phyloP scores from a whole-genome alignment of 306 rosid species.

The Leucaena leucocephala region DNA sequence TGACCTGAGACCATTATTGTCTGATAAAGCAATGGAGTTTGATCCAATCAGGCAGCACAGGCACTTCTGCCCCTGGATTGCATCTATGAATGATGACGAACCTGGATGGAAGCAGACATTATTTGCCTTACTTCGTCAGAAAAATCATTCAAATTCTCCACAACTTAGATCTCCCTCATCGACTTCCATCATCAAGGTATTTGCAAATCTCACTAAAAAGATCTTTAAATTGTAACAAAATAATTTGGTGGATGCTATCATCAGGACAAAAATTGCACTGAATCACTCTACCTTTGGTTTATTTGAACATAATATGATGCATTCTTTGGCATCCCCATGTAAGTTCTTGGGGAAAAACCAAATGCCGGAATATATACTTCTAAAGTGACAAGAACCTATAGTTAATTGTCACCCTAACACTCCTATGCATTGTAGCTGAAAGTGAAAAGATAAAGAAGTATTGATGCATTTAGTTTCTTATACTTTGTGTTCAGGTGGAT shows the following conservation, averaged over 20 bases:
- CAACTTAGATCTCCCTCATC: constrained; percentile 58
- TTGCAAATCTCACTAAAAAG: constrained; percentile 13
- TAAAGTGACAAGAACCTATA: constrained; percentile 32
- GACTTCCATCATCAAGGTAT: constrained; percentile 66
- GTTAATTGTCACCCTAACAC: constrained; percentile 16
- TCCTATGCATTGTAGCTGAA: background rate
- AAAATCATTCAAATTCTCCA: constrained; percentile 44
- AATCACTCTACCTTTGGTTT: constrained; percentile 4
- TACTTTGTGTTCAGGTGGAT: constrained; percentile 69
- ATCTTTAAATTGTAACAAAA: constrained; percentile 17
- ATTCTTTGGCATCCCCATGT: constrained; percentile 6
- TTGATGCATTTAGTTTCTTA: constrained; percentile 33
- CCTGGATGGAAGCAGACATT: constrained; percentile 94
- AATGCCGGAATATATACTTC: constrained; percentile 25
- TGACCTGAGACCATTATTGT: constrained; percentile 38
- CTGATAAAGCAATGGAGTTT: constrained; percentile 62
- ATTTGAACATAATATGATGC: constrained; percentile 9
- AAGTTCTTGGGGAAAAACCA: background rate
- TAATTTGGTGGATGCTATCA: constrained; percentile 24
- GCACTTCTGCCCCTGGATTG: constrained; percentile 97
- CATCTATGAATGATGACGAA: constrained; percentile 51
- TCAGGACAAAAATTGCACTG: constrained; percentile 25
- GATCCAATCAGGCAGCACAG: constrained; percentile 94
- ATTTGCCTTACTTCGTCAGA: constrained; percentile 67
- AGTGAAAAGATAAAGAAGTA: background rate